Evolutionary conservation across 345 rosid genomes (phyloP).

Genomic region (Alliaria petiolata): DNA sequence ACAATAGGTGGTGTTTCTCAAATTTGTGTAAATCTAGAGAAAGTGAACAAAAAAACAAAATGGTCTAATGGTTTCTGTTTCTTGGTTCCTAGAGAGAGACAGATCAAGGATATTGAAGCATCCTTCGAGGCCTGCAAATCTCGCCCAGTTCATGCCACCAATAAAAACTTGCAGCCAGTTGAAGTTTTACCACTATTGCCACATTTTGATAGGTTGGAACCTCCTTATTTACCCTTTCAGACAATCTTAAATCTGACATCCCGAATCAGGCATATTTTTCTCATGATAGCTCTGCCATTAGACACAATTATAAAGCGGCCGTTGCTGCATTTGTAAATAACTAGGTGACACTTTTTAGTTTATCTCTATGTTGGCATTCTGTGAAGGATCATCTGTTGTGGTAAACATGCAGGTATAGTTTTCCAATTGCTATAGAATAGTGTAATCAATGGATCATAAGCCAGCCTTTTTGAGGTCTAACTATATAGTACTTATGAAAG

Average conservation of each 20-base stretch:
- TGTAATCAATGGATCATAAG: constrained; percentile 11
- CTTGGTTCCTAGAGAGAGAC: constrained; percentile 62
- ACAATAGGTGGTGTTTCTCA: constrained; percentile 59
- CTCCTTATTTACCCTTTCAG: constrained; percentile 13
- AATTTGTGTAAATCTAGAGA: constrained; percentile 2
- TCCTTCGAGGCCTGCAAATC: constrained; percentile 81
- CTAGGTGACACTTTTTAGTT: background rate
- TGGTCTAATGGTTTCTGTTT: constrained; percentile 11
- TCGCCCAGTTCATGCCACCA: constrained; percentile 81
- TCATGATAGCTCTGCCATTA: background rate
- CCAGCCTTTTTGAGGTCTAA: constrained; percentile 10
- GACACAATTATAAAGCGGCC: no score
- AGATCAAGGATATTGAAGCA: constrained; percentile 88
- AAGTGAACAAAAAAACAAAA: background rate
- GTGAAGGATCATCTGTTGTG: background rate
- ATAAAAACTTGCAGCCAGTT: constrained; percentile 66
- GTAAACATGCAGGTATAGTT: background rate
- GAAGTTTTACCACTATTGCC: constrained; percentile 85
- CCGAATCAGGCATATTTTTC: background rate
- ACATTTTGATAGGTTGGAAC: constrained; percentile 72
- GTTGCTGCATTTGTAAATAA: background rate
- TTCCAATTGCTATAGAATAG: background rate
- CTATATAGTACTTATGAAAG: background rate
- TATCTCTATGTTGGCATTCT: constrained; percentile 7
- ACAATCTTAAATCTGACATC: constrained; percentile 5